Conservation (phyloP, 129 eudicot species). For the Artemisia annua region DNA sequence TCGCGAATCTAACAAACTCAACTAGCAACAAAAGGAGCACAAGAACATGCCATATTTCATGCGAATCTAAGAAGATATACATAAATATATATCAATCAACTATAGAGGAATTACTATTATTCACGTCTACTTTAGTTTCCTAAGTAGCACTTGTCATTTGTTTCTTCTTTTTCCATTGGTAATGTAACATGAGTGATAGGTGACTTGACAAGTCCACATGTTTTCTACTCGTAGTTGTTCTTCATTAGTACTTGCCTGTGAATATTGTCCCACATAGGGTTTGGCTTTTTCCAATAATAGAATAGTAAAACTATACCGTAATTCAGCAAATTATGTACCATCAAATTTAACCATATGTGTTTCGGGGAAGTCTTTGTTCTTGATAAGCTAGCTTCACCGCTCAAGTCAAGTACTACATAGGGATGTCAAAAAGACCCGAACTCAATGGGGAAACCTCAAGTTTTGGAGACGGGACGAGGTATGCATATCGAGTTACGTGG, state of each 20-base stretch:
- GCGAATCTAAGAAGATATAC: neutral
- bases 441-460: no score
- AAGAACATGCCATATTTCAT: neutral
- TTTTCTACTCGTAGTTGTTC: constrained; percentile 20
- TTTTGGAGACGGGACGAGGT: no score
- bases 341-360: neutral
- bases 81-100: neutral
- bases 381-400: neutral
- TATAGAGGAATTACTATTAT: neutral
- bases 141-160: constrained; percentile 16
- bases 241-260: constrained; percentile 27
- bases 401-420: neutral
- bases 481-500: no score
- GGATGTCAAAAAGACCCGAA: no score
- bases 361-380: no score
- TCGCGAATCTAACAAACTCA: neutral
- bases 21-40: neutral
- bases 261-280: constrained; percentile 32
- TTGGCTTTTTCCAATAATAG: constrained; percentile 24
- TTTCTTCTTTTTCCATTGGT: constrained; percentile 16
- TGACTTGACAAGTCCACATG: constrained; percentile 34
- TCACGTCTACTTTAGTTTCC: neutral
- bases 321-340: constrained; percentile 5
- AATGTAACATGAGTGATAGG: constrained; percentile 33
- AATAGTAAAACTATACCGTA: constrained; percentile 16